Conservation (phyloP, 2,329 filamentous ascomycete genomes). For the Penicillium sclerotigenum region DNA sequence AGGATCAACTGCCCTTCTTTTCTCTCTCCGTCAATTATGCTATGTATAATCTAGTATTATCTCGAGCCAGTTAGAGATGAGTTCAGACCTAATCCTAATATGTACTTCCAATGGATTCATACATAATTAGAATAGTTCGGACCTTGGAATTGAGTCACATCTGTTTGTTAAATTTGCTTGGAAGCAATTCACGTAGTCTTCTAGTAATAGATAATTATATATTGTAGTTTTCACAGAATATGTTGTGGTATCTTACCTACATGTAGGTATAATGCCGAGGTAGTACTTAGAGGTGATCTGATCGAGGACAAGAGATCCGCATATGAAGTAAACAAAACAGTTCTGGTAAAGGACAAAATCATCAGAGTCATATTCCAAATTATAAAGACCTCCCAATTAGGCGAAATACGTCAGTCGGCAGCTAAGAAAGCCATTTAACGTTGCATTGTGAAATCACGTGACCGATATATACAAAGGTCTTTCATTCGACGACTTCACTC, state of each 20-base stretch:
- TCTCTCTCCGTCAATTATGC: not conserved
- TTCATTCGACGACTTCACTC: slow-evolving; percentile 1
- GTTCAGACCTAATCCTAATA: not conserved
- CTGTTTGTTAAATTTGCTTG: not conserved
- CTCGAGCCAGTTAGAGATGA: not conserved
- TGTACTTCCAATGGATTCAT: not conserved
- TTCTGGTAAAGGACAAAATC: too few species aligned
- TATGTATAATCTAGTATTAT: not conserved
- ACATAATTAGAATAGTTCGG: not conserved
- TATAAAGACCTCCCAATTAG: too few species aligned
- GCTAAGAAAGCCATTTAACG: not conserved
- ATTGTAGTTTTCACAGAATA: not conserved
- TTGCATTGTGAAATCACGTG: slow-evolving; percentile 5
- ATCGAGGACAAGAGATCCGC: not conserved
- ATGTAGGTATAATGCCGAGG: not conserved
- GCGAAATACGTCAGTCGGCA: not conserved
- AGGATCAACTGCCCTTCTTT: not conserved
- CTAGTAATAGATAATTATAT: not conserved
- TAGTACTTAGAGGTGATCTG: not conserved
- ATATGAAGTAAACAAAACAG: not conserved
- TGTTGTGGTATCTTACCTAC: not conserved
- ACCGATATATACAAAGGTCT: slow-evolving; percentile 5
- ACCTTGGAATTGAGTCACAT: not conserved
- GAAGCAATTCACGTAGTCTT: not conserved
- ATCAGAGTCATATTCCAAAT: not conserved